Percentiles rank a stretch among this genome's conserved stretches.
Evolutionary conservation across 345 rosid species (phyloP).

Genomic region (Gossypioides kirkii): DNA sequence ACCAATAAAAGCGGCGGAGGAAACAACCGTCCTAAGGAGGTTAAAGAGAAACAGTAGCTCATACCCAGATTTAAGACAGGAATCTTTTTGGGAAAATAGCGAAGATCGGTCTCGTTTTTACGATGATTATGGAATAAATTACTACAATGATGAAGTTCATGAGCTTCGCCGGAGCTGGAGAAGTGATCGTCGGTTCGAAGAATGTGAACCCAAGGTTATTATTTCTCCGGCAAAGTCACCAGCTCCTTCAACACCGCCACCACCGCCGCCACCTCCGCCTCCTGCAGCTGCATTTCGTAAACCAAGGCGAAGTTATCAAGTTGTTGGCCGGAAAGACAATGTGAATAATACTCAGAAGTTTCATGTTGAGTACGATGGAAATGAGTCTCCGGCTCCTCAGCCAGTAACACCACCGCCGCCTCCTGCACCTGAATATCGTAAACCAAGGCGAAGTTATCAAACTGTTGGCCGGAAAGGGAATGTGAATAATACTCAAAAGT

Average conservation of each 20-base stretch:
- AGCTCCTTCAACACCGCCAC: constrained; percentile 23
- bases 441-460: constrained; percentile 32
- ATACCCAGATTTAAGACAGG: constrained; percentile 69
- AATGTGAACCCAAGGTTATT: constrained; percentile 43
- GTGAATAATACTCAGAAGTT: constrained; percentile 14
- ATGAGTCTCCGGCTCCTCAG: constrained; percentile 13
- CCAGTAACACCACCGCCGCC: constrained; percentile 38
- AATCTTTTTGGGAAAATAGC: constrained; percentile 33
- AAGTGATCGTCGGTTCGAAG: constrained; percentile 24
- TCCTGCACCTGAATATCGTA: constrained; percentile 23
- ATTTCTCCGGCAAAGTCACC: constrained; percentile 28
- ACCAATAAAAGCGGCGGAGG: neutral
- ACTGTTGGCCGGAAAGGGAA: constrained; percentile 32
- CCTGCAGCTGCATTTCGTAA: constrained; percentile 26
- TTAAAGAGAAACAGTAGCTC: constrained; percentile 70
- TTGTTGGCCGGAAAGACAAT: constrained; percentile 31
- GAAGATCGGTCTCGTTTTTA: constrained; percentile 54
- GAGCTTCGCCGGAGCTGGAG: constrained; percentile 25
- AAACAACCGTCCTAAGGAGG: constrained; percentile 24
- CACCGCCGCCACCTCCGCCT: constrained; percentile 33
- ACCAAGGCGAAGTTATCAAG: constrained; percentile 32
- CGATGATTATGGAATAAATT: constrained; percentile 57
- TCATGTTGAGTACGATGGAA: constrained; percentile 8
- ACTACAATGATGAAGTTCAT: constrained; percentile 5
- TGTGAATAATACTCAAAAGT: constrained; percentile 13